Evolutionary conservation across 768 basidiomycete genomes (phyloP).

Genomic region (Suillus subluteus): DNA sequence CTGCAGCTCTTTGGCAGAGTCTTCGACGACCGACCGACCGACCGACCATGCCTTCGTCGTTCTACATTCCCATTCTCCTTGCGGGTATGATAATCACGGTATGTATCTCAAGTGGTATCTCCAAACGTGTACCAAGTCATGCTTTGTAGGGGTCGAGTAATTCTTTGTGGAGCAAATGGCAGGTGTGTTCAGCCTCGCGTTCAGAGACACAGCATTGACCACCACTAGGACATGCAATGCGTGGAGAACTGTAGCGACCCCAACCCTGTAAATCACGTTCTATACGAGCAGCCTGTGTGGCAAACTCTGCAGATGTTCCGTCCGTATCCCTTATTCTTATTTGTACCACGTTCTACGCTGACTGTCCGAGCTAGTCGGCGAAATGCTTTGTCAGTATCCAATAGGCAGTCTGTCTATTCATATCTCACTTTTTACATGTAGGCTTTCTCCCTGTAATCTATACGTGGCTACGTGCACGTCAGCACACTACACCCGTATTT

Average conservation of each 20-base stretch:
- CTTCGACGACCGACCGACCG: not conserved
- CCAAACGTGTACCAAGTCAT: slow-evolving; percentile 4
- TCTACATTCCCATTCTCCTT: slow-evolving; percentile 80
- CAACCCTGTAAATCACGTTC: slow-evolving; percentile 60
- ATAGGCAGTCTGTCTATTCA: slow-evolving; percentile 17
- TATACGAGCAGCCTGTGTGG: slow-evolving; percentile 96
- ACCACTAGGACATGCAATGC: slow-evolving; percentile 90
- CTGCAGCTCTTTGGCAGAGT: too few species aligned
- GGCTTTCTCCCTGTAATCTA: slow-evolving; percentile 87
- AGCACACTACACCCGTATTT: slow-evolving; percentile 51
- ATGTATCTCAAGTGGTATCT: slow-evolving; percentile 18
- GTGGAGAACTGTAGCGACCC: slow-evolving; percentile 86
- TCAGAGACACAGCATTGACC: slow-evolving; percentile 13
- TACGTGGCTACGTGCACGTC: slow-evolving; percentile 59
- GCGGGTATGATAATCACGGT: slow-evolving; percentile 93
- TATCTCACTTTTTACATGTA: slow-evolving; percentile 33
- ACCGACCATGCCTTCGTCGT: slow-evolving; percentile 61
- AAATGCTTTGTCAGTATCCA: slow-evolving; percentile 78
- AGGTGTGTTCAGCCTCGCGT: slow-evolving; percentile 46
- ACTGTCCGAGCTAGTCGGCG: slow-evolving; percentile 72
- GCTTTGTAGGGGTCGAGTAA: slow-evolving; percentile 70
- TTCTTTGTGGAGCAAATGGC: slow-evolving; percentile 84
- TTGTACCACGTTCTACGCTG: slow-evolving; percentile 19
- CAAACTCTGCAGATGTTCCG: slow-evolving; percentile 91
- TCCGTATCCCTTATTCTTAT: slow-evolving; percentile 43